Evolutionary conservation across 2,329 filamentous ascomycete genomes (phyloP).

Genomic region (Penicillium psychrosexuale): DNA sequence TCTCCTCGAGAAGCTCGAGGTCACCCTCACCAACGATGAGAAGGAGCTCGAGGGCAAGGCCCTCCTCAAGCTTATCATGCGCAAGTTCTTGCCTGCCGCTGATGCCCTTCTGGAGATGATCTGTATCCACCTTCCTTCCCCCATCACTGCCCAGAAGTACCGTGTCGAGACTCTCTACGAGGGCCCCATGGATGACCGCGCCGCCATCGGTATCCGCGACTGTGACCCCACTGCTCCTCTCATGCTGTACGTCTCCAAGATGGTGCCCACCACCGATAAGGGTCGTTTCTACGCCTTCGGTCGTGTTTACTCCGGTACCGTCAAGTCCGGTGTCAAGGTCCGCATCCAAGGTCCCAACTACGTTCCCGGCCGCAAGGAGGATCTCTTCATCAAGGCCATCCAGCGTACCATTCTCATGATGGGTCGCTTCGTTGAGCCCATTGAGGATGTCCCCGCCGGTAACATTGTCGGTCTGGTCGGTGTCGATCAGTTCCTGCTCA

Average conservation of each 20-base stretch:
- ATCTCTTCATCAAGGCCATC: slow-evolving; percentile 98
- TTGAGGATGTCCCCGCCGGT: slow-evolving; percentile 97
- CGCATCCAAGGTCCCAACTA: slow-evolving; percentile 99
- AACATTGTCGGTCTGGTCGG: slow-evolving; percentile 99
- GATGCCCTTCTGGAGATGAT: slow-evolving; percentile 99
- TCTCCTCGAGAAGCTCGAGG: slow-evolving; percentile 87
- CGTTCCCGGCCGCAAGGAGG: slow-evolving; percentile 95
- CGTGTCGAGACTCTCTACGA: slow-evolving; percentile 98
- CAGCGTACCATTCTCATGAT: slow-evolving; percentile 99
- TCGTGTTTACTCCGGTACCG: slow-evolving; percentile 99
- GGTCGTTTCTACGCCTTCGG: slow-evolving; percentile 99
- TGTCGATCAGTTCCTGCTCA: slow-evolving; percentile 99
- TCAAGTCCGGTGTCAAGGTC: slow-evolving; percentile 97
- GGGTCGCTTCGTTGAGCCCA: slow-evolving; percentile 98
- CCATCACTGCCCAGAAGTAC: slow-evolving; percentile 93
- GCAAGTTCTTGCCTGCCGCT: slow-evolving; percentile 96
- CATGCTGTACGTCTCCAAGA: slow-evolving; percentile 99
- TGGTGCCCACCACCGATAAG: slow-evolving; percentile 99
- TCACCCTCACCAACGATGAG: slow-evolving; percentile 86
- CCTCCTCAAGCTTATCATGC: slow-evolving; percentile 97
- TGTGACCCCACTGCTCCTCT: slow-evolving; percentile 97
- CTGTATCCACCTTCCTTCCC: slow-evolving; percentile 97
- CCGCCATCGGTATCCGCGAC: slow-evolving; percentile 94
- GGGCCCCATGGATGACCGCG: slow-evolving; percentile 88
- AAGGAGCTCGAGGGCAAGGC: slow-evolving; percentile 94